Evolutionary conservation across 192 early-diverging fungal species (phyloP).

Genomic region (Obelidium mucronatum): DNA sequence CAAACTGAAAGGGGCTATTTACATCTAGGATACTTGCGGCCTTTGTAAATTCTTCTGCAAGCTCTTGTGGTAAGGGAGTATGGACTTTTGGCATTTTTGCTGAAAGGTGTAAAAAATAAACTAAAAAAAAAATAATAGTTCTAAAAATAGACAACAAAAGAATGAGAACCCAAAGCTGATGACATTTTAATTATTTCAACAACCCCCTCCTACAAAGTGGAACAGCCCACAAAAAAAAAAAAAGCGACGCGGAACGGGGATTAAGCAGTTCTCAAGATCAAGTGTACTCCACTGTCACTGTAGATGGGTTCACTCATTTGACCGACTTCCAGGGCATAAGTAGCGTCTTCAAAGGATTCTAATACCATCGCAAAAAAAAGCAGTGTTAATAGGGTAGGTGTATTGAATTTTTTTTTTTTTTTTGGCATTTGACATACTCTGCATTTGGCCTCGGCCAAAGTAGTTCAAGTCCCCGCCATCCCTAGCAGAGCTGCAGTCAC

Average conservation of each 20-base stretch:
- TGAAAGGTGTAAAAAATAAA: no score
- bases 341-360: conserved; percentile 86
- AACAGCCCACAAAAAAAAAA: no score
- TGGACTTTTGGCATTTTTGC: conserved; percentile 53
- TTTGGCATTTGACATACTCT: conserved; percentile 64
- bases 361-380: not conserved
- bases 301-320: conserved; percentile 83
- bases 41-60: conserved; percentile 67
- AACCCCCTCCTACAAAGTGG: no score
- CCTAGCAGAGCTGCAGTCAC: conserved; percentile 93
- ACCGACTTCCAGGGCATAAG: conserved; percentile 84
- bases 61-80: conserved; percentile 65
- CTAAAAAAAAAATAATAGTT: no score
- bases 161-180: no score
- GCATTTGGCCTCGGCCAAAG: conserved; percentile 92
- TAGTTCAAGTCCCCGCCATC: conserved; percentile 86
- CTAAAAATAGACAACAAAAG: no score
- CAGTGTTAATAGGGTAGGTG: not conserved
- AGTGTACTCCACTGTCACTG: conserved; percentile 91
- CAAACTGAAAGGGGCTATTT: not conserved
- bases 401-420: not conserved
- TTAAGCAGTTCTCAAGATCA: conserved; percentile 90
- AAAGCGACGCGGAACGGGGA: no score
- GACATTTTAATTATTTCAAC: no score
- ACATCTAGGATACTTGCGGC: conserved; percentile 67